Percentiles rank a stretch among this genome's conserved stretches.
Conservation (phyloP, 768 basidiomycete species). For the Trametes maxima region DNA sequence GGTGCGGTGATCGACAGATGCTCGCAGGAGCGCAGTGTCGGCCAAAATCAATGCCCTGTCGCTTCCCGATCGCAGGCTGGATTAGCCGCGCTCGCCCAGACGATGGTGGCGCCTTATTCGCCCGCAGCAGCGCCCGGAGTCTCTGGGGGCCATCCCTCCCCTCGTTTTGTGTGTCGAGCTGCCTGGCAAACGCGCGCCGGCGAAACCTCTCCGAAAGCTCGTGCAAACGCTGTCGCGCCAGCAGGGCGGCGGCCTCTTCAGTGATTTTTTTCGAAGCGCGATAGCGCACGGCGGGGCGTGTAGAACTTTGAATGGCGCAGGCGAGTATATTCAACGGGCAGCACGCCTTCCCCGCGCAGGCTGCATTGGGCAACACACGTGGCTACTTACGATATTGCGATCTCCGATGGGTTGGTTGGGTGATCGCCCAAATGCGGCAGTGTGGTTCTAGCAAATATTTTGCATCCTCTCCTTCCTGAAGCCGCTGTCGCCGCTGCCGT, state of each 20-base stretch:
- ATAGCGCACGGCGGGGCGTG: background rate
- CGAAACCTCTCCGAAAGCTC: constrained; percentile 5
- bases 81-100: background rate
- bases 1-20: constrained; percentile 22
- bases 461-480: background rate
- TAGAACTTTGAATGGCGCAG: background rate
- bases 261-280: too few relatives aligned
- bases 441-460: constrained; percentile 2
- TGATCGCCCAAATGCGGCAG: constrained; percentile 13
- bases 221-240: background rate
- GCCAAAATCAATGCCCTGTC: constrained; percentile 13
- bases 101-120: background rate
- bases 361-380: constrained; percentile 6
- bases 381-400: constrained; percentile 3
- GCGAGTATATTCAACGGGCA: background rate
- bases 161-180: background rate
- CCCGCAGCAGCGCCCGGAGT: background rate
- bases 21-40: constrained; percentile 9
- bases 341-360: too few relatives aligned
- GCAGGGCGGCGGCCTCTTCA: background rate
- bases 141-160: constrained; percentile 4
- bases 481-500: background rate
- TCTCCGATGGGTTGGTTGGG: constrained; percentile 11
- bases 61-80: constrained; percentile 1
- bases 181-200: background rate